Percentiles rank a stretch among this genome's conserved stretches.
Conservation (phyloP, 495 filamentous ascomycete species). For the Trichoderma reesei region DNA sequence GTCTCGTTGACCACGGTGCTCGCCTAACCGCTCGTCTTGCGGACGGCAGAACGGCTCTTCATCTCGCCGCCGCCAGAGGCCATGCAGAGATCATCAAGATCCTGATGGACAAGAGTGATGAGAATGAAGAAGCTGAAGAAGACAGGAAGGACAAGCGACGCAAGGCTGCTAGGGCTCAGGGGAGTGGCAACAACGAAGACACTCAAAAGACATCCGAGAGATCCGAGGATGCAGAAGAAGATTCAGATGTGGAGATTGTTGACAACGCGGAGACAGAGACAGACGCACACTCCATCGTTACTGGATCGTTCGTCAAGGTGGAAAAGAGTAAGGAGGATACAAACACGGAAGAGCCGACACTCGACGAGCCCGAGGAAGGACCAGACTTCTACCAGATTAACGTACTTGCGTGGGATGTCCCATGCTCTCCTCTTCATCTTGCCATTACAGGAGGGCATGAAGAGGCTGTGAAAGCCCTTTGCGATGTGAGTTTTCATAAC, state of each 20-base stretch:
- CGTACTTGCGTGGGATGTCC: conserved; percentile 63
- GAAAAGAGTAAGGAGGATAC: conserved; percentile 26
- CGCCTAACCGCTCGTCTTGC: conserved; percentile 60
- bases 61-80: conserved; percentile 63
- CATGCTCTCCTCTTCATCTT: conserved; percentile 60
- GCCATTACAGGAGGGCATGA: conserved; percentile 64
- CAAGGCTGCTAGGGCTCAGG: conserved; percentile 19
- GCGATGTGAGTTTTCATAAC: conserved; percentile 29
- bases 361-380: conserved; percentile 47
- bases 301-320: conserved; percentile 62
- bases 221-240: conserved; percentile 18
- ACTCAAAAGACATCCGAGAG: conserved; percentile 16
- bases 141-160: conserved; percentile 44
- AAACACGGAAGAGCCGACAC: conserved; percentile 24
- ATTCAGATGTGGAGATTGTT: conserved; percentile 10
- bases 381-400: conserved; percentile 75
- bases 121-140: conserved; percentile 58
- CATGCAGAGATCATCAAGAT: conserved; percentile 56
- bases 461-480: conserved; percentile 56
- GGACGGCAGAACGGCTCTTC: conserved; percentile 70
- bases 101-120: conserved; percentile 56
- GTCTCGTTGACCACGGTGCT: conserved; percentile 61
- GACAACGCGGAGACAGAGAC: conserved; percentile 23
- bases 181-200: conserved; percentile 11
- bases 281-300: conserved; percentile 39